Evolutionary conservation across 495 filamentous ascomycete species (phyloP), one percentile per base, ranked within the genome.

Genomic region (Geopyxis carbonaria): DNA sequence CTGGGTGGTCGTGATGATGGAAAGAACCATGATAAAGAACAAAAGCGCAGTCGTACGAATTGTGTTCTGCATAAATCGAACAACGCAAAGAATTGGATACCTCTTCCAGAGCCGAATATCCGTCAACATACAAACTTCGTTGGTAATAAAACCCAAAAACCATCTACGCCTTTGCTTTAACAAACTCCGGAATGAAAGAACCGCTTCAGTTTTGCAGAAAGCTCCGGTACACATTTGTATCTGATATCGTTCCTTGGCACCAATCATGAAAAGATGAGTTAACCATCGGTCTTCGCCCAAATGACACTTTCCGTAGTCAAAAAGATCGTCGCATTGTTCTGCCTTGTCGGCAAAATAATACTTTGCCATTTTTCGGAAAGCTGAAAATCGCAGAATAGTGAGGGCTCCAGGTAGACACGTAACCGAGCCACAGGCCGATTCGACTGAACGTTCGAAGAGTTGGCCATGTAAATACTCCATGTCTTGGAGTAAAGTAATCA

Each of bases 391-490:
- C 14, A 97, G 62, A 59, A 94, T 93, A 3, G 89, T 97, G 37
- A 97, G 64, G 10, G 89, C 89, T 3, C 89, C 89, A 4, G 89
- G 89, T 25, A 97, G 68, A 60, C 89, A 97, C 11, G 87, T 95
- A 27, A 97, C 87, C 3, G 89, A 74, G 22, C 89, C 89, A 51
- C 89, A 95, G 33, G 77, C 83, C 11, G 89, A 95, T 57, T 97
- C 89, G 2, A 97, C 87, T 0, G 87, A 89, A 18, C 89, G 77
- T 59, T 97, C 89, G 52, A 95, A 94, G 10, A 97, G 74, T 58
- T 97, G 89, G 4, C 89, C 89, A 57, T 97, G 89, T 32, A 94
- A 77, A 48, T 97, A 97, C 60, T 97, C 89, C 75, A 97, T 89
- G 46, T 97, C 89, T 55, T 97, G 89, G 1, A 97, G 68, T 5